phyloP scores from a whole-genome alignment of 805 yeast genomes.

The Candida glaebosa region DNA sequence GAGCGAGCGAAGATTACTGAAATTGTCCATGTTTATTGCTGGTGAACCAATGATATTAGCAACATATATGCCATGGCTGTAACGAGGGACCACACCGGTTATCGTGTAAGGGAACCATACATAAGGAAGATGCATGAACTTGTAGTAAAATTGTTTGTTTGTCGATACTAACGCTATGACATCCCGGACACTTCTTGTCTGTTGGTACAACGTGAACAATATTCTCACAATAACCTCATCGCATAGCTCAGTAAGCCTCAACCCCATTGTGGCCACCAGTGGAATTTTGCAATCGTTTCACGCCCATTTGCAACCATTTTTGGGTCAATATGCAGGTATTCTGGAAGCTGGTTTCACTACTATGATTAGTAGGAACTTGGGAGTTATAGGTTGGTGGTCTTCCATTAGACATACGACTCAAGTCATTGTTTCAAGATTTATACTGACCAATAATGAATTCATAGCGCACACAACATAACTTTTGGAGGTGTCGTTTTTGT shows the following conservation, averaged over 20 bases:
- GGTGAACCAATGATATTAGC: background rate
- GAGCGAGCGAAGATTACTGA: background rate
- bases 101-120: conserved; percentile 1
- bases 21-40: background rate
- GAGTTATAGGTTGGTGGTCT: no score
- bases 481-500: no score
- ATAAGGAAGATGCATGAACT: conserved; percentile 1
- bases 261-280: background rate
- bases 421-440: no score
- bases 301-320: conserved; percentile 1
- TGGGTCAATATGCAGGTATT: background rate
- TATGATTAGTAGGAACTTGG: no score
- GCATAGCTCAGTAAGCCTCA: conserved; percentile 4
- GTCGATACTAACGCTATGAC: background rate
- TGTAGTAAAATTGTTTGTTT: background rate
- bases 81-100: background rate
- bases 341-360: no score
- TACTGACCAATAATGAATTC: no score
- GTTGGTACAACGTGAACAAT: conserved; percentile 1
- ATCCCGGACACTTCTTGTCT: background rate
- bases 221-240: conserved; percentile 7
- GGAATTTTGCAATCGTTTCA: background rate
- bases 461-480: no score
- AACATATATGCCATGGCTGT: background rate
- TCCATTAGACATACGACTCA: no score